Conservation (phyloP, 345 rosid species). For the Citrus hindsii region DNA sequence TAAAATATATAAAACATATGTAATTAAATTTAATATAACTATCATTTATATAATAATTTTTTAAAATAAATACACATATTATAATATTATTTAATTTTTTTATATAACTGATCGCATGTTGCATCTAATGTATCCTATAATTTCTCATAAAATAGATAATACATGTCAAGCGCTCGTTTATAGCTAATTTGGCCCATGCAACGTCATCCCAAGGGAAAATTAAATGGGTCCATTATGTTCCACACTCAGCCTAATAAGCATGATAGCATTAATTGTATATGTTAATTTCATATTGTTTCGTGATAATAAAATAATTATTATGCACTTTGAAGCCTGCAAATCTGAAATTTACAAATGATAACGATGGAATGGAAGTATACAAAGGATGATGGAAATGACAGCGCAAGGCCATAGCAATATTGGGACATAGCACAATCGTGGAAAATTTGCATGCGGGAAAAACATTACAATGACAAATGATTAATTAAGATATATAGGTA, state of each 20-base stretch:
- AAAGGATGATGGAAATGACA: not conserved
- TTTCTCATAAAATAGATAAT: not conserved
- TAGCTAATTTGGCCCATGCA: not conserved
- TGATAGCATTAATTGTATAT: not conserved
- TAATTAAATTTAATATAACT: too few relatives aligned
- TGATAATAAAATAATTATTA: not conserved
- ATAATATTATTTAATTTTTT: too few relatives aligned
- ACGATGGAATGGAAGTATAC: not conserved
- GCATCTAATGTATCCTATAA: too few relatives aligned
- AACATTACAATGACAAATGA: not conserved
- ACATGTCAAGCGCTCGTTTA: not conserved
- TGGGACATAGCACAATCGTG: not conserved
- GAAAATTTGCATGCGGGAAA: slow-evolving; percentile 5
- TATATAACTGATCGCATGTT: too few relatives aligned
- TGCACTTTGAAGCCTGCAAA: not conserved
- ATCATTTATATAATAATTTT: too few relatives aligned
- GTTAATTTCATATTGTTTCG: too few relatives aligned
- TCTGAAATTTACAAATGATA: not conserved
- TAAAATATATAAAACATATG: too few relatives aligned
- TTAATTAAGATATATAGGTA: too few relatives aligned
- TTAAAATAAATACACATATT: too few relatives aligned
- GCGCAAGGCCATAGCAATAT: not conserved
- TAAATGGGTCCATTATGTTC: not conserved
- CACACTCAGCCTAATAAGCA: not conserved
- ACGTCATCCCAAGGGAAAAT: not conserved